Percentiles rank a stretch among this genome's conserved stretches.
Conservation (phyloP, 1,284 basidiomycete species). For the Cystobasidium sp. region DNA sequence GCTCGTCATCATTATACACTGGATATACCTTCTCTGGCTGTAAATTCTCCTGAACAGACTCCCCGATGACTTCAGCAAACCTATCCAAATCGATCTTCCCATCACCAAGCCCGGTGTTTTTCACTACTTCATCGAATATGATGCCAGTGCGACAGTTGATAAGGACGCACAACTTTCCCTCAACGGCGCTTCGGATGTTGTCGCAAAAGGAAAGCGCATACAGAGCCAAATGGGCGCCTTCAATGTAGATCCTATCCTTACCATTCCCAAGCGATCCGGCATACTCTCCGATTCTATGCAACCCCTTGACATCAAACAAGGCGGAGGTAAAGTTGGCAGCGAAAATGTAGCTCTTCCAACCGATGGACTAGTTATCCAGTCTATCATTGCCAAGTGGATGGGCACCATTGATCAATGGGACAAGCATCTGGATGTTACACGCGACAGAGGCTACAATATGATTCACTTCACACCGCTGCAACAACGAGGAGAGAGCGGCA, state of each 20-base stretch:
- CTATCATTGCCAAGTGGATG: conserved; percentile 96
- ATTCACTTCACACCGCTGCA: conserved; percentile 93
- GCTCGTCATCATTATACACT: not conserved
- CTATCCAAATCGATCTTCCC: conserved; percentile 87
- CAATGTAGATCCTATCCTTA: conserved; percentile 88
- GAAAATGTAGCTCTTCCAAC: conserved; percentile 72
- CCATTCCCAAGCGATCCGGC: conserved; percentile 69
- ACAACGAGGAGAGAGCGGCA: conserved; percentile 80
- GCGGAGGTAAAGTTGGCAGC: conserved; percentile 62
- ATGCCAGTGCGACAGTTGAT: conserved; percentile 59
- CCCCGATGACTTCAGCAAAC: conserved; percentile 78
- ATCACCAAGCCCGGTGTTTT: conserved; percentile 95
- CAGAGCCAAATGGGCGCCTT: conserved; percentile 70
- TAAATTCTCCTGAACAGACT: conserved; percentile 61
- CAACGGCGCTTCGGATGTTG: conserved; percentile 19
- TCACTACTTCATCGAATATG: conserved; percentile 90
- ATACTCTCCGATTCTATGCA: conserved; percentile 66
- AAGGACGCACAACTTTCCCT: conserved; percentile 54
- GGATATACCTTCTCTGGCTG: not conserved
- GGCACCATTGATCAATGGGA: conserved; percentile 77
- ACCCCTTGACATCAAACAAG: conserved; percentile 50
- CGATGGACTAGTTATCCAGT: conserved; percentile 82
- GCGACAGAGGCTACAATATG: conserved; percentile 82
- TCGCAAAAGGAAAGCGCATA: conserved; percentile 29
- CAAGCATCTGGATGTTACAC: conserved; percentile 76